Base-by-base conservation (phyloP, 2,329 filamentous ascomycete genomes). In the Zymoseptoria crescenta region DNA sequence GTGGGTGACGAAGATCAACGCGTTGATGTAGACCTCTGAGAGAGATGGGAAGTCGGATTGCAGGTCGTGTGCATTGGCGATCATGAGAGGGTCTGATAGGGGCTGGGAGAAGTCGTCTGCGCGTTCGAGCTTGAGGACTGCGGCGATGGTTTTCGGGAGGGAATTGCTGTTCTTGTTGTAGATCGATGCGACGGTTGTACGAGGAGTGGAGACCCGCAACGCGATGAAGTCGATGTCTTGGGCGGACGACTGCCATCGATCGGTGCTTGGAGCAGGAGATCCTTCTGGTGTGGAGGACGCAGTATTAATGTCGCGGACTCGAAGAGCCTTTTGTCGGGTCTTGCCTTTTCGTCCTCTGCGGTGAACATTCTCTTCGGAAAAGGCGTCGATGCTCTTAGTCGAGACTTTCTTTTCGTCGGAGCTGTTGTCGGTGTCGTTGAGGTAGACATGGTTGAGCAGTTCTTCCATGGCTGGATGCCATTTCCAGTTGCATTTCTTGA, bases 381-480 rank as follows among this genome's bases (percentile, higher is more conserved):
- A 96, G 0, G 83, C 91, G 59, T 96, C 91, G n/a, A 96, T 79
- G 0, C 91, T 89, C 70, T 88, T 93, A 1, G 80, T 77, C 1
- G 77, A 71, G 4, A 76, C 68, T 19, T 76, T 73, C 35, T 73
- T 75, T 52, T 74, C 72, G 2, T 72, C 75, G 3, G 79, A 75
- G 45, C 74, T 75, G 16, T 81, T 77, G 56, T 83, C 78, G 0
- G 82, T 82, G 58, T 91, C 84, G 59, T 90, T 84, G 4, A 96
- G 85, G 68, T 87, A 91, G 20, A 88, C 84, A 13, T 90, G 80
- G 64, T 88, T 95, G 30, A 96, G 80, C 10, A 97, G 77, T 59
- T 91, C 85, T 67, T 96, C 91, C 62, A 95, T 85, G 1, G 90
- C 84, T 13, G 80, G 79, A 59, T 86, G 83, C 48, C 89, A 82